These are phyloP conservation scores for Potentilla sterilis DNA, from an alignment of 306 rosid species.

Conservation along the genomic window DNA sequence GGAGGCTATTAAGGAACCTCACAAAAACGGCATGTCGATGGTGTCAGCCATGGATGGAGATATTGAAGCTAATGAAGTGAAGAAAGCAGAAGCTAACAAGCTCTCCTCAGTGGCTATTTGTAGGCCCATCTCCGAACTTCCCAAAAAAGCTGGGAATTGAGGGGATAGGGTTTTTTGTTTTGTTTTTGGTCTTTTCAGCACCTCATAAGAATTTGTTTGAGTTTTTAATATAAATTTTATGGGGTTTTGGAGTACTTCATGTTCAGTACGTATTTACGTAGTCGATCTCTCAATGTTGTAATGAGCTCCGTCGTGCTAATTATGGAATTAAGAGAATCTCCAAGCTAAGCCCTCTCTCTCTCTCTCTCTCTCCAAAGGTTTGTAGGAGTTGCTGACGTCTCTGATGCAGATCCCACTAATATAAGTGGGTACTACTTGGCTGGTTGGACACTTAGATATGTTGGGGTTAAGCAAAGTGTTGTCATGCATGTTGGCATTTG, in stretches of 20 bases:
- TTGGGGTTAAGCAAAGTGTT: neutral
- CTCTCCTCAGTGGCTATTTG: conserved; percentile 32
- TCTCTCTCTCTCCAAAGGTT: neutral
- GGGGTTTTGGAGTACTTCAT: neutral
- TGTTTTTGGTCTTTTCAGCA: neutral
- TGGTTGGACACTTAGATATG: neutral
- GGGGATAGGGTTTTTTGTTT: neutral
- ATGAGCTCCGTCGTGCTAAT: neutral
- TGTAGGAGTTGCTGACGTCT: neutral
- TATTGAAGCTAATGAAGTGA: conserved; percentile 33
- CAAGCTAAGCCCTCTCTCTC: neutral
- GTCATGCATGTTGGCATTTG: neutral
- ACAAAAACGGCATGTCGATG: conserved; percentile 11
- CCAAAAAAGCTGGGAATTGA: neutral
- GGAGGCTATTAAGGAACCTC: conserved; percentile 47
- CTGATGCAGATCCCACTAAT: neutral
- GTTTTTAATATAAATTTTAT: neutral
- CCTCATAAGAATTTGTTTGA: conserved; percentile 3
- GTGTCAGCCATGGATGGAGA: conserved; percentile 18
- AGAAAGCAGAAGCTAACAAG: conserved; percentile 18
- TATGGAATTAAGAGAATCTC: neutral
- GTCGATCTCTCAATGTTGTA: neutral
- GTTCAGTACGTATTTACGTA: neutral
- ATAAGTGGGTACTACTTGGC: neutral
- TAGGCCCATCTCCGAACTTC: conserved; percentile 34